Evolutionary conservation across 331 rosid species (phyloP), one percentile per base, ranked within the genome.

Genomic region (Stylosanthes scabra): DNA sequence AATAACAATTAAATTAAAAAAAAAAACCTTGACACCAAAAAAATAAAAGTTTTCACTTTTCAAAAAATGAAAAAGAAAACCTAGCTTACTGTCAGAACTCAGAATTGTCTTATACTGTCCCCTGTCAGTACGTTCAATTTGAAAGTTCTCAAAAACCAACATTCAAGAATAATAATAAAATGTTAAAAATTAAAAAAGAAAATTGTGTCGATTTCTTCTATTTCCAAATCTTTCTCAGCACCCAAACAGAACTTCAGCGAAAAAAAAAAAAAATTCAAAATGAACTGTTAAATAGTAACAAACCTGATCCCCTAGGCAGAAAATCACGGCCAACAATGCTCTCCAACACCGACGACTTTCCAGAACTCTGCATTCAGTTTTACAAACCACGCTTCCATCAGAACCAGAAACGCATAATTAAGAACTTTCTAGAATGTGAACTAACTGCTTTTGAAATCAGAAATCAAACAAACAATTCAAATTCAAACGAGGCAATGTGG

Each of bases 221-320:
- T 56, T 56, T 54, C 54, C 78, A 63, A 20, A 56, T 6, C 13
- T 14, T 31, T 47, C 44, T 29, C 61, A 46, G 58, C 63, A 31
- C 3, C 37, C 37, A 31, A 31, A 31, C 5, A 31, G 5, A 31
- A 31, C 37, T 31, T 31, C 37, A 31, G 37, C 5, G 37, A 4
- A 31, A 31, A 31, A 31, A 31, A 31, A 3, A 1, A 0, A 31
- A 31, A 31, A 31, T 31, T 31, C 37, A 58, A 59, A 62, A 80
- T 14, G 51, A 37, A 46, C 13, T 2, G 34, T 62, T 8, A 59
- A 9, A 9, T 5, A 3, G 55, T 16, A 58, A 67, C 66, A 15
- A 37, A 91, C 97, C 97, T 70, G 97, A 91, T 63, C 96, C 97
- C 54, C 97, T 76, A 2, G 97, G 97, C 13, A 91, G 97, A 87